These are phyloP conservation scores for Austroboletus eburneus DNA, from an alignment of 768 basidiomycete species.

Conservation along the genomic window DNA sequence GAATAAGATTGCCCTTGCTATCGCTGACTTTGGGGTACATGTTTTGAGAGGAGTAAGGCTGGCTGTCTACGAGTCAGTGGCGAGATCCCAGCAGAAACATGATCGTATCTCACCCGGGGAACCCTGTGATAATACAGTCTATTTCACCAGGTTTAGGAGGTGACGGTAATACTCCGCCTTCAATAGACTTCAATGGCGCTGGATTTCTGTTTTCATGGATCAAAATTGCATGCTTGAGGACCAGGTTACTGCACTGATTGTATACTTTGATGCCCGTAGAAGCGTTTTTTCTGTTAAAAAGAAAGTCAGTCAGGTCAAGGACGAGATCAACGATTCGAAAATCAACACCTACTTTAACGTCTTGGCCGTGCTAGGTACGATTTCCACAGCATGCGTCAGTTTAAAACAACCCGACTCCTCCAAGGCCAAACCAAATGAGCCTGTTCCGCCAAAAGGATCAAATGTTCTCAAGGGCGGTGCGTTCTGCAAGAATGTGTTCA, in stretches of 20 bases:
- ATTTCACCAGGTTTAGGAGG: conserved; percentile 52
- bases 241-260: conserved; percentile 67
- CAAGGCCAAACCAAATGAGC: conserved; percentile 62
- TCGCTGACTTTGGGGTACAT: conserved; percentile 68
- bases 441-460: conserved; percentile 44
- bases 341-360: conserved; percentile 51
- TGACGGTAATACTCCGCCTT: conserved; percentile 38
- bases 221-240: conserved; percentile 58
- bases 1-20: conserved; percentile 61
- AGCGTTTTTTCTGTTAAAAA: conserved; percentile 41
- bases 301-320: neutral
- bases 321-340: neutral
- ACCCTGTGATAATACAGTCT: conserved; percentile 63
- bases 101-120: conserved; percentile 58
- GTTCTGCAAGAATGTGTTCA: conserved; percentile 31
- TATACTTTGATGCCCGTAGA: conserved; percentile 50
- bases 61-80: conserved; percentile 43
- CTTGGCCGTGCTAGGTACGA: conserved; percentile 68
- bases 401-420: conserved; percentile 51
- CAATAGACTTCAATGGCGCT: conserved; percentile 37
- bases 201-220: conserved; percentile 38
- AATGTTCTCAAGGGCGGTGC: conserved; percentile 30
- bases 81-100: neutral
- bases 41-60: conserved; percentile 70
- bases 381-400: conserved; percentile 65